Percentiles rank a stretch among this genome's conserved stretches.
Evolutionary conservation across 164 flowering plant species (phyloP).

Genomic region (Vitis amurensis): DNA sequence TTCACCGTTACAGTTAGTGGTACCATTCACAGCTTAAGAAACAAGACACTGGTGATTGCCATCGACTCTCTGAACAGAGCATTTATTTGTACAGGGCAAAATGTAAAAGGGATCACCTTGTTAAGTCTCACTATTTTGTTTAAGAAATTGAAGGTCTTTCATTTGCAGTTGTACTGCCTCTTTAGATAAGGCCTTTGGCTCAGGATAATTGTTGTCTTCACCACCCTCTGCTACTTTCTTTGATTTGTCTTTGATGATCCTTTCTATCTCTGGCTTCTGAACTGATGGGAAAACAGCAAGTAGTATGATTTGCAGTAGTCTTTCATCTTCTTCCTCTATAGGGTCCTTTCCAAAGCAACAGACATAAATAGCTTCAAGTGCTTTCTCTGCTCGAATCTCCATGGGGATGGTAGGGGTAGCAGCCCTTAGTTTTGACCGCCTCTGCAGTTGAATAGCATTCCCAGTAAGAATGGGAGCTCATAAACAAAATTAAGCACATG

Average conservation of each 20-base stretch:
- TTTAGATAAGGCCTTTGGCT: conserved; percentile 60
- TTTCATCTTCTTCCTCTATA: conserved; percentile 82
- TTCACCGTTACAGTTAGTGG: background rate
- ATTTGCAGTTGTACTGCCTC: conserved; percentile 78
- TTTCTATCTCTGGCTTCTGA: conserved; percentile 42
- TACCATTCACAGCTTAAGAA: background rate
- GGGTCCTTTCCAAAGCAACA: conserved; percentile 75
- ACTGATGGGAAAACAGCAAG: conserved; percentile 77
- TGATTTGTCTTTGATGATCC: conserved; percentile 61
- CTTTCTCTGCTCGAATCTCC: conserved; percentile 82
- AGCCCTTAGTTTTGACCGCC: conserved; percentile 51
- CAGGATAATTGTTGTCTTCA: conserved; percentile 34
- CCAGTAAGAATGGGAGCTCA: background rate
- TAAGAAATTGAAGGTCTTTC: conserved; percentile 86
- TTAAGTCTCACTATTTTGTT: conserved; percentile 49
- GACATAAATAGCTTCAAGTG: conserved; percentile 77
- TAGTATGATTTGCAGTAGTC: conserved; percentile 59
- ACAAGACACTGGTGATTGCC: background rate
- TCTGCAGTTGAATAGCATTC: conserved; percentile 43
- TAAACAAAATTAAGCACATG: too few relatives aligned
- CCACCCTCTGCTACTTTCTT: conserved; percentile 57
- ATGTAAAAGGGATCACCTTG: too few relatives aligned
- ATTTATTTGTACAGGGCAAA: background rate
- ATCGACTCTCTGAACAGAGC: too few relatives aligned
- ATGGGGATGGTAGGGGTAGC: conserved; percentile 65